Conservation (phyloP, 176 grass and related monocot species). For the Carex myosuroides region DNA sequence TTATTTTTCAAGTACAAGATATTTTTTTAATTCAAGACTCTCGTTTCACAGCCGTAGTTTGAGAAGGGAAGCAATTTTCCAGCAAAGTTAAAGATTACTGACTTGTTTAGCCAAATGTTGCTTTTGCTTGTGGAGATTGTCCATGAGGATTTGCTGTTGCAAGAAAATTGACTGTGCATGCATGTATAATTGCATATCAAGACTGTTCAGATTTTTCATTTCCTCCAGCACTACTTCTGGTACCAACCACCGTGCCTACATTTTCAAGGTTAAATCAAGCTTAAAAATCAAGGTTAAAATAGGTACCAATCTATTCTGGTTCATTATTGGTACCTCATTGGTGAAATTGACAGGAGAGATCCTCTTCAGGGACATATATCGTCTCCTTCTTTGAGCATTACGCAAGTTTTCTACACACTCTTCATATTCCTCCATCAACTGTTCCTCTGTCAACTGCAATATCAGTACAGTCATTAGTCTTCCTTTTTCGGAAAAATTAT, state of each 20-base stretch:
- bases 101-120: slow-evolving; percentile 38
- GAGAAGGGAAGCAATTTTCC: neutral
- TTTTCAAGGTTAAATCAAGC: neutral
- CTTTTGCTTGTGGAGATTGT: slow-evolving; percentile 14
- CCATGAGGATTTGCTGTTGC: slow-evolving; percentile 41
- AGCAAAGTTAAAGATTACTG: slow-evolving; percentile 10
- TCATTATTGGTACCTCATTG: slow-evolving; percentile 25
- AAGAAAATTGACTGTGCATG: slow-evolving; percentile 79
- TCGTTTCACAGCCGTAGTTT: neutral
- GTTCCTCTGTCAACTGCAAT: slow-evolving; percentile 74
- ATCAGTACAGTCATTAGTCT: neutral
- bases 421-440: slow-evolving; percentile 78
- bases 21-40: neutral
- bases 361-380: slow-evolving; percentile 64
- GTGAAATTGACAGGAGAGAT: slow-evolving; percentile 69
- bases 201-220: slow-evolving; percentile 71
- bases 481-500: neutral
- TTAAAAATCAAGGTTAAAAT: neutral
- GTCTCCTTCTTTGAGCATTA: slow-evolving; percentile 62
- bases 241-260: slow-evolving; percentile 62
- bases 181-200: slow-evolving; percentile 86
- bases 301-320: neutral
- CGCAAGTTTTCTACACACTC: slow-evolving; percentile 51
- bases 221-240: slow-evolving; percentile 55
- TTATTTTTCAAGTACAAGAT: neutral